These are phyloP conservation scores for Diplotaxis tenuifolia DNA, from an alignment of 345 rosid species.

Conservation along the genomic window DNA sequence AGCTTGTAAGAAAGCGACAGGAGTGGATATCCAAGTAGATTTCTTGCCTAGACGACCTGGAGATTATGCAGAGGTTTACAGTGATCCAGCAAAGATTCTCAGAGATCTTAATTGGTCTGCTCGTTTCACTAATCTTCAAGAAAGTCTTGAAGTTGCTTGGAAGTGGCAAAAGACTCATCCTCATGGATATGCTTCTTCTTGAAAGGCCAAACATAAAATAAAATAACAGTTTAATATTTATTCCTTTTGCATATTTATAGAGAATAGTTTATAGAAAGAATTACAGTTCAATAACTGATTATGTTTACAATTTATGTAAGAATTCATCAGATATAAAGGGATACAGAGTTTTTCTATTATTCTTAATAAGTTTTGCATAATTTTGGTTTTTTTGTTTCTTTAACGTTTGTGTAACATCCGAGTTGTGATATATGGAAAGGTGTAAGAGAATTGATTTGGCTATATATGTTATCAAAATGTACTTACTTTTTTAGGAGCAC, in stretches of 20 bases:
- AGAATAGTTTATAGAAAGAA: slow-evolving; percentile 6
- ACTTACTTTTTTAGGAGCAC: no score
- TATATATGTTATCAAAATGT: no score
- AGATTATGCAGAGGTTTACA: slow-evolving; percentile 89
- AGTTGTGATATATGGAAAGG: no score
- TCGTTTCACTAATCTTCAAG: slow-evolving; percentile 62
- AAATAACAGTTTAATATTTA: neutral
- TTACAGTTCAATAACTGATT: neutral
- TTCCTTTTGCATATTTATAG: neutral
- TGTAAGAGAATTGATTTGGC: no score
- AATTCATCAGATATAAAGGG: no score
- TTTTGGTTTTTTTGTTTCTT: no score
- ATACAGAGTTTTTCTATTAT: no score
- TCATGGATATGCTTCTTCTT: slow-evolving; percentile 62
- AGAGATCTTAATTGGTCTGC: slow-evolving; percentile 90
- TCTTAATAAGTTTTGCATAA: no score
- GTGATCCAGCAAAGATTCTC: slow-evolving; percentile 80
- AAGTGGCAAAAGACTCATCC: slow-evolving; percentile 88
- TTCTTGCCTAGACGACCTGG: slow-evolving; percentile 90
- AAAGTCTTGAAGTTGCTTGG: slow-evolving; percentile 80
- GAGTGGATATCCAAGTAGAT: slow-evolving; percentile 64
- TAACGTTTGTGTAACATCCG: no score
- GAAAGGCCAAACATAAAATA: neutral
- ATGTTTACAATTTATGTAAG: neutral
- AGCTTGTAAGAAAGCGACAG: slow-evolving; percentile 95